Base-by-base conservation (phyloP, 768 basidiomycete species). In the Auriculariales sp. region DNA sequence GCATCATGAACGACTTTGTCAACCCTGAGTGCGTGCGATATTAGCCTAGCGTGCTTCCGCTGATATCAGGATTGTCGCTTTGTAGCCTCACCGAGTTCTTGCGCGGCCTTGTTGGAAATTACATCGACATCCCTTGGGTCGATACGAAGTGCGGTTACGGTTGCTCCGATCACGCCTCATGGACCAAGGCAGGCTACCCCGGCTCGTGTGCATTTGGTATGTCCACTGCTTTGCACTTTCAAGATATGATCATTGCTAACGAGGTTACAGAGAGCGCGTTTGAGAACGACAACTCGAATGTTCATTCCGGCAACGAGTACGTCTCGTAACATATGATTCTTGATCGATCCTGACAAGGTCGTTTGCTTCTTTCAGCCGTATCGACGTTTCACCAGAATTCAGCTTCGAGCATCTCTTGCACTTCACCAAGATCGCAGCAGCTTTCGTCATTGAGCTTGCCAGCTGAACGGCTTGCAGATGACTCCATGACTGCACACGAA, bases 121-220 rank as follows among this genome's bases (percentile, higher is more conserved):
- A 95, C 62, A 74, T 93, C 49, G 73, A 78, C 59, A 90, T 94
- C 55, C 90, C 91, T 25, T 88, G 77, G 57, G 82, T 78, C 25
- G 79, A 87, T 71, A 95, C 92, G 50, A 72, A 83, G 69, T 94
- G 92, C 67, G 89, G 86, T 30, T 94, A 95, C 60, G 90, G 89
- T 48, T 95, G 91, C 71, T 88, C 84, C 56, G 91, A 94, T 64
- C 90, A 93, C 59, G 88, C 88, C 57, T 86, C 86, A 28, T 92
- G 87, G 87, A 66, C 64, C 49, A 86, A 83, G 68, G 87, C 83
- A 46, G 89, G 91, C 52, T 93, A 89, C 60, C 83, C 82, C 25
- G 78, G 81, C 53, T 74, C 78, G 42, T 93, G 92, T 67, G 82
- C 84, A 36, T 88, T 90, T 57, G 86, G 81, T 83, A 61, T 58